Base-by-base conservation (phyloP, 305 asterid species). In the Nicotiana rustica region DNA sequence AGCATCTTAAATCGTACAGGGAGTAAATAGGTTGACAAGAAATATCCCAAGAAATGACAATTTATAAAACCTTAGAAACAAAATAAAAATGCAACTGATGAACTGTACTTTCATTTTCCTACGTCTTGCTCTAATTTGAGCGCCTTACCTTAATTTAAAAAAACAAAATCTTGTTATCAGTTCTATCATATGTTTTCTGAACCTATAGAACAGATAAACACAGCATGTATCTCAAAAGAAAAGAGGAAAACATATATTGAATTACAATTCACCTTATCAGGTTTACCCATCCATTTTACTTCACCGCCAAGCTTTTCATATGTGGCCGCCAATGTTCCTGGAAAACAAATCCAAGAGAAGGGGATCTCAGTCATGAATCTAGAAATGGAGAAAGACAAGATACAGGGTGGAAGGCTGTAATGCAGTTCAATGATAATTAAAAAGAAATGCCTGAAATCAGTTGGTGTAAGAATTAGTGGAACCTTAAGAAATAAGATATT, bases 271-370 rank as follows among this genome's bases (percentile, higher is more conserved):
- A 92, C 97, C 98, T 94, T 89, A 68, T 91, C 97, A 62, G 99
- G 99, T 89, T 94, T 96, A 81, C 99, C 99, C 99, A 96, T 96
- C 99, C 99, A 96, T 88, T 93, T 94, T 81, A 94, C 99, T 89
- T 96, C 95, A 80, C 99, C 99, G 35, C 99, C 98, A 85, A 94
- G 95, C 86, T 92, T 91, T 91, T 94, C 98, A 35, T 93, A 96
- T 10, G 89, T 89, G 49, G 95, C 89, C 67, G 97, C 99, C 85
- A 96, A 80, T 47, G 97, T 93, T 85, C 99, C 98, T 92, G 86
- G 71, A 61, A 68, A 66, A 81, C 5, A 36, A 84, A 85, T 69
- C 77, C 29, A 80, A 81, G 49, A 49, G 25, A 57, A 57, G 64
- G 64, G 64, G 64, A 57, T n/a, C 64, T 57, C 64, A 57, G 64